phyloP scores from a whole-genome alignment of 768 basidiomycete species.

The Lentinula sp. region DNA sequence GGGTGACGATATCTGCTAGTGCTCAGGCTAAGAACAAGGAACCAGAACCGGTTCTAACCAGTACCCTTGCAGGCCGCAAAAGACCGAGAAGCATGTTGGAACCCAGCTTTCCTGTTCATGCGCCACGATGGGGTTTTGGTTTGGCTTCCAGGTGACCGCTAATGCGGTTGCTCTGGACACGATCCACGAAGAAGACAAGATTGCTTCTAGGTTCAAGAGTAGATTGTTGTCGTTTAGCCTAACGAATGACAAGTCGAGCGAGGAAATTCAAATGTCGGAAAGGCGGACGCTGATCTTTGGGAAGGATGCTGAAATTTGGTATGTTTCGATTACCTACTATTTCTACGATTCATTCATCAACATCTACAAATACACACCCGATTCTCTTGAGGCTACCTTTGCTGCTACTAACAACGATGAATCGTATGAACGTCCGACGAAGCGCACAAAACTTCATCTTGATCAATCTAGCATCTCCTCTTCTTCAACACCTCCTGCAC shows the following conservation, averaged over 20 bases:
- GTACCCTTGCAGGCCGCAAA: neutral
- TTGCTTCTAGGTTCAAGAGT: neutral
- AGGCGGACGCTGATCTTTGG: constrained; percentile 1
- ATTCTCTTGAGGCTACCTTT: neutral
- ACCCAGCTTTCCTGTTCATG: constrained; percentile 1
- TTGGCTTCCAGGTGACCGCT: neutral
- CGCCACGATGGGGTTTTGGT: neutral
- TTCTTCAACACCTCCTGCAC: neutral
- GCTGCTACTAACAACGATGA: neutral
- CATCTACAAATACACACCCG: constrained; percentile 1
- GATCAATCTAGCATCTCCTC: neutral
- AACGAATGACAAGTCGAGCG: neutral
- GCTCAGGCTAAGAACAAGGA: neutral
- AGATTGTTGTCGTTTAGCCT: too few species aligned
- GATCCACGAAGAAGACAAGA: neutral
- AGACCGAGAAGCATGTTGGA: neutral
- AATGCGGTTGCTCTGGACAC: constrained; percentile 3
- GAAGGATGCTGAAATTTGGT: constrained; percentile 5
- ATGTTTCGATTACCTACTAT: neutral
- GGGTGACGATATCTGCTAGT: neutral
- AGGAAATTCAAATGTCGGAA: neutral
- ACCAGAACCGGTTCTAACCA: neutral
- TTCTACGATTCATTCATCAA: neutral
- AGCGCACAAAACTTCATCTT: neutral
- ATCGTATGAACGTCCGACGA: neutral